phyloP scores from a whole-genome alignment of 179 eudicot genomes.

The Monotropa hypopitys region DNA sequence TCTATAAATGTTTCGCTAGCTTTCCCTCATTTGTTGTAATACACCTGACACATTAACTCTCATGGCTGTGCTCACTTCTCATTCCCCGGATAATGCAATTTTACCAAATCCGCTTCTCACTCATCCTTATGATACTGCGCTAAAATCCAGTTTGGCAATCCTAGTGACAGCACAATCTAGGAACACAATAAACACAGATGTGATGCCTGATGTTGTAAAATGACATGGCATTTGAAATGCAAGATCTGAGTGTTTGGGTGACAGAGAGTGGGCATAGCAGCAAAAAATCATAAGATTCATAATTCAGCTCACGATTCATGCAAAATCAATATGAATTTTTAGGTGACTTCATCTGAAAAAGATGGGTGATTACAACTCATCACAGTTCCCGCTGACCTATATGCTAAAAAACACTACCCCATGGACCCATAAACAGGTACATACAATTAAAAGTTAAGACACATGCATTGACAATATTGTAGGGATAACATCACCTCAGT shows the following conservation, averaged over 20 bases:
- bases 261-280: neutral
- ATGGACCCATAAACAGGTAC: neutral
- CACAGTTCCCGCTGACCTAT: neutral
- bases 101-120: no score
- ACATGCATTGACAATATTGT: neutral
- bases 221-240: neutral
- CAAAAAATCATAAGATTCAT: neutral
- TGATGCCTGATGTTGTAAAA: neutral
- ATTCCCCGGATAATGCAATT: no score
- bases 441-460: neutral
- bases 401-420: neutral
- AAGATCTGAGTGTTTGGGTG: neutral
- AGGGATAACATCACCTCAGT: constrained; percentile 49
- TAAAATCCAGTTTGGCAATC: no score
- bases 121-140: no score
- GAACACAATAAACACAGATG: neutral
- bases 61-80: no score
- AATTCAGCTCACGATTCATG: neutral
- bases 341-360: neutral
- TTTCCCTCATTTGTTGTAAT: no score
- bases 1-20: no score
- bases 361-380: neutral
- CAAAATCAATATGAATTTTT: neutral
- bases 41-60: no score
- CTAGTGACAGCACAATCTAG: neutral